Conservation (phyloP, 345 rosid species). For the Durio zibethinus region DNA sequence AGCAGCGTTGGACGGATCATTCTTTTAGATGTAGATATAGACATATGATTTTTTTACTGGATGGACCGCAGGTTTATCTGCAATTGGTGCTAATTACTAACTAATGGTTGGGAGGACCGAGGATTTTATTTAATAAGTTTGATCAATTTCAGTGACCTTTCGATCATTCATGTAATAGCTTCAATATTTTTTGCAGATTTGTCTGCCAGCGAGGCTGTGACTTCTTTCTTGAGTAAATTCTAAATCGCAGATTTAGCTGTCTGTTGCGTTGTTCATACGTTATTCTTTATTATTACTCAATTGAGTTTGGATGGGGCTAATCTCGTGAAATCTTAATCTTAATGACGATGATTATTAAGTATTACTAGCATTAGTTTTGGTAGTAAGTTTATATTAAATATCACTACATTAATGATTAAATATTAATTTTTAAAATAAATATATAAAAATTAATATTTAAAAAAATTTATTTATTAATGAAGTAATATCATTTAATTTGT, state of each 20-base stretch:
- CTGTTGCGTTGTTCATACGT: too few species aligned
- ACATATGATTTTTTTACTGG: background rate
- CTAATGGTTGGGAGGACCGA: background rate
- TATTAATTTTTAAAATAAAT: too few species aligned
- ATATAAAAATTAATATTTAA: too few species aligned
- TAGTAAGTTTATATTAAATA: too few species aligned
- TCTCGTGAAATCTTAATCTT: too few species aligned
- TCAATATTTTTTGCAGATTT: background rate
- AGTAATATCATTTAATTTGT: too few species aligned
- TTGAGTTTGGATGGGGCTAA: too few species aligned
- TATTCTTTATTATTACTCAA: too few species aligned
- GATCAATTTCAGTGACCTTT: background rate
- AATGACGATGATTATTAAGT: too few species aligned
- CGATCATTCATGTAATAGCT: background rate
- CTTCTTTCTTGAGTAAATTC: background rate
- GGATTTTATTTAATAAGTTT: slow-evolving; percentile 1
- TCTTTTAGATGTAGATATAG: background rate
- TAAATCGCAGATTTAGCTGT: background rate
- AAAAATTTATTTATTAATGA: too few species aligned
- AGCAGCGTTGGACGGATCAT: background rate
- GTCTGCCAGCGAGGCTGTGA: background rate
- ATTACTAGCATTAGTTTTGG: too few species aligned
- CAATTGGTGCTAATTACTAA: background rate
- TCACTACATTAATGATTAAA: too few species aligned
- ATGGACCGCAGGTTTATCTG: background rate